Base-by-base conservation (phyloP, 1,284 basidiomycete species). In the Abortiporus biennis region DNA sequence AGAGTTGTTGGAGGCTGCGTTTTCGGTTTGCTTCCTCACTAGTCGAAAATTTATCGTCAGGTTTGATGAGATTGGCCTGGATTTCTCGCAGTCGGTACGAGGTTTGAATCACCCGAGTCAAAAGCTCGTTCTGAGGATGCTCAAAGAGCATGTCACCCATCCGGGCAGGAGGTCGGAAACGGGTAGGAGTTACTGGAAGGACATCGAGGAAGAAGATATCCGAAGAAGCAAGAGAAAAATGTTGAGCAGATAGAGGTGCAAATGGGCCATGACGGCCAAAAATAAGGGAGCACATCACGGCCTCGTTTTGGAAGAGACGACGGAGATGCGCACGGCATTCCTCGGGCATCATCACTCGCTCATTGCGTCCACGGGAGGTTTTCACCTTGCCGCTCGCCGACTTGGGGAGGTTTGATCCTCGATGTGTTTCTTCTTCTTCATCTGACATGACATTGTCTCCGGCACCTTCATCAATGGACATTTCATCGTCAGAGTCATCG, bases 131-230 rank as follows among this genome's bases (percentile, higher is more conserved):
- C 57, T 99, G 95, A 1, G 93, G 81, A 64, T 98, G 94, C 61
- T 99, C 96, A 58, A 98, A 97, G 1, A 95, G 73, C 47, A 80
- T 85, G 50, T 96, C 96, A 41, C 85, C 91, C 85, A 99, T 82
- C 57, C 85, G 87, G 12, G 91, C 80, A 2, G 96, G 89, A 1
- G 96, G 96, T 34, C 96, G 83, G 73, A 98, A 99, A 33, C 95
- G 87, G 6, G 92, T 96, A 17, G 96, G 96, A 17, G 94, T 79
- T 25, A 99, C 88, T 22, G 92, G 81, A 23, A 99, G 62, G 42
- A 90, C 92, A 29, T 95, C 90, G 71, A 99, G 73, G 72, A 99
- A 99, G 67, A 99, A 99, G 76, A 97, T 92, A 60, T 96, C 94
- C 36, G 92, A 87, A 33, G 84, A 89, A 20, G 89, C 86, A 31